Evolutionary conservation across 257 asterid species (phyloP), one percentile per base, ranked within the genome.

Genomic region (Nicotiana otophora): DNA sequence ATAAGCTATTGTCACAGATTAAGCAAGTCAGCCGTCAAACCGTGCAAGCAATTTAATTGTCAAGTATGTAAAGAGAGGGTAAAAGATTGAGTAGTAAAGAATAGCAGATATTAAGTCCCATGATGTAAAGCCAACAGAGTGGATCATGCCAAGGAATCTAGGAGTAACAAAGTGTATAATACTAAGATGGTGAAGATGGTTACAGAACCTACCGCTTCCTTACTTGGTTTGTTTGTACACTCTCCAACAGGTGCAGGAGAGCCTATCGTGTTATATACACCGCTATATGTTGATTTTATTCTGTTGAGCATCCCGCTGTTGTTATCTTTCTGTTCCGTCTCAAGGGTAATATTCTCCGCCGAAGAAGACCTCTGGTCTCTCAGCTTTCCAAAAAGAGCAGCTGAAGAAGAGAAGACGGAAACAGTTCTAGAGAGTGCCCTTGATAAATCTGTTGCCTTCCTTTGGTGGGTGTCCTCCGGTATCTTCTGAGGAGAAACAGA

Each of bases 331-430:
- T 89, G 93, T 53, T 89, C 96, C 57, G 20, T 84, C 46, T 61
- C 68, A 69, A 87, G 92, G 58, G 51, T n/a, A 67, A 60, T 61
- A 78, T 74, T 92, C 84, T 88, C 91, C 75, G 77, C 84, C 17
- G 87, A 72, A 86, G 86, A 57, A 39, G 84, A 31, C 20, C 82
- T 88, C 81, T 89, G 95, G 84, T 87, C 91, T 80, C 84, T 90
- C 89, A 96, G 86, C 92, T 93, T 94, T 82, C 87, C 95, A 78
- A 96, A 96, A 84, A 96, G 91, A 10, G 97, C 98, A 72, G 98
- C 96, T 77, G 99, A 96, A 68, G 99, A 94, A 69, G 99, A 94
- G 84, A 96, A 94, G 85, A 94, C 98, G 19, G 99, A 96, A 86
- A 92, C 97, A 57, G 95, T 91, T 87, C 98, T 94, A 31, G 99